Evolutionary conservation across 139 green algal species (phyloP), one percentile per base, ranked within the genome.

Genomic region (Monoraphidium neglectum): DNA sequence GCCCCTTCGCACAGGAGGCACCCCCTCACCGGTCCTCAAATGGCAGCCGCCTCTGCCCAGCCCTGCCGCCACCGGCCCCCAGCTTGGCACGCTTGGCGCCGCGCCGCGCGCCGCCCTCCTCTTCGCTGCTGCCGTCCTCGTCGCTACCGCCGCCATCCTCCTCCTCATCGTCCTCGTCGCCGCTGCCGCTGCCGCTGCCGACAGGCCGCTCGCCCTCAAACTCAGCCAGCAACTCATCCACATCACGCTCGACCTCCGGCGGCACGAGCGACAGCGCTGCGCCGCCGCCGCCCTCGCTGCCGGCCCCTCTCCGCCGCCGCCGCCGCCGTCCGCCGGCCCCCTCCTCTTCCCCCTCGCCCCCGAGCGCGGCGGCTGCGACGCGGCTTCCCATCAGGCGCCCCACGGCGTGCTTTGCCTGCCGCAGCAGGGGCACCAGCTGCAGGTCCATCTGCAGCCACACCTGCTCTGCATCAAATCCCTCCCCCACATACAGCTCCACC

Each of bases 401-500:
- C 30, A 32, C 35, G 36, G 35, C 30, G 33, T 35, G 16, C 35
- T 46, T 54, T 15, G 46, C 26, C 47, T 30, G 26, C 57, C 33
- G 32, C 62, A 70, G 36, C 53, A 80, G 56, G 2, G 75, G 75
- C 0, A 37, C 66, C 30, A 70, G 30, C 53, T 51, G 65, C 77
- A 78, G 37, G 16, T 76, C 66, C 21, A 83, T 26, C 70, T 74
- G 72, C 70, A 76, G 53, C 70, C 77, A 83, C 24, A 84, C 72
- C 56, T 90, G 86, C 80, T 90, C 86, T 5, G 75, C 72, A 60
- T 90, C 82, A 81, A 90, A 90, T 6, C 60, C 66, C 2, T 77
- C 74, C 35, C 76, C 82, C 6, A 77, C 81, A 74, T 83, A 73
- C 51, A 90, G 82, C 71, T 87, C 76, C 33, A 80, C 70, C 62